Conservation (phyloP, 2,329 filamentous ascomycete genomes). For the Ophiocordyceps australis region DNA sequence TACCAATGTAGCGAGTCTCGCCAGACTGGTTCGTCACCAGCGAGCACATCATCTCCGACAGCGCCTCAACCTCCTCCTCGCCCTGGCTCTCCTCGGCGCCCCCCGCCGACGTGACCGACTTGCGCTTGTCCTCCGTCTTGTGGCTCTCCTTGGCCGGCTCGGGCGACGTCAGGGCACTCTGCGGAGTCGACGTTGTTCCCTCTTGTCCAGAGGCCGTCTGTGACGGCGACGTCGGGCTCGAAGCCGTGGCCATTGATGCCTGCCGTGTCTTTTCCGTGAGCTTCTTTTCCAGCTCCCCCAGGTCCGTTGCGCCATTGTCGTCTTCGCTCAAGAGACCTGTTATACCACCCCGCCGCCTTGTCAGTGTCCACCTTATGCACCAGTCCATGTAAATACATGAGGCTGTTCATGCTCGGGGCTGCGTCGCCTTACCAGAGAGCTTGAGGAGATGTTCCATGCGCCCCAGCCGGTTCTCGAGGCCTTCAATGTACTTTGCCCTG, state of each 20-base stretch:
- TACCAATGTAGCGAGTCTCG: conserved; percentile 91
- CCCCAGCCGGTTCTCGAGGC: conserved; percentile 82
- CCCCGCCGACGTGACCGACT: conserved; percentile 19
- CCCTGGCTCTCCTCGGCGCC: conserved; percentile 24
- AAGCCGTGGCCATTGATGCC: conserved; percentile 23
- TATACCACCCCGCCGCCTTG: no score
- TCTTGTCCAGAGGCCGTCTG: conserved; percentile 24
- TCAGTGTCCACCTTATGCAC: no score
- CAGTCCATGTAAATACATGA: no score
- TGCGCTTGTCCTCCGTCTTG: conserved; percentile 11
- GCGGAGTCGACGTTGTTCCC: conserved; percentile 25
- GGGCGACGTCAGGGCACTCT: conserved; percentile 36
- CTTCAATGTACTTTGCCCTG: conserved; percentile 95
- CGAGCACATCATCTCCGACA: conserved; percentile 99
- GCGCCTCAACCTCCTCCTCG: conserved; percentile 58
- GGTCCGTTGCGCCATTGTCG: conserved; percentile 68
- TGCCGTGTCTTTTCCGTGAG: conserved; percentile 39
- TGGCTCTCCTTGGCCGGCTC: conserved; percentile 18
- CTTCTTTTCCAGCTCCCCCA: conserved; percentile 73
- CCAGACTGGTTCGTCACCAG: conserved; percentile 88
- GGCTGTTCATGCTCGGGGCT: no score
- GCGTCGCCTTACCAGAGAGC: conserved; percentile 58
- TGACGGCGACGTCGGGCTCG: conserved; percentile 32
- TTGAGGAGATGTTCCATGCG: conserved; percentile 87
- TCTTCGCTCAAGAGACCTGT: conserved; percentile 68